These are phyloP conservation scores for Luffa aegyptiaca DNA, from an alignment of 306 rosid genomes.

Conservation along the genomic window DNA sequence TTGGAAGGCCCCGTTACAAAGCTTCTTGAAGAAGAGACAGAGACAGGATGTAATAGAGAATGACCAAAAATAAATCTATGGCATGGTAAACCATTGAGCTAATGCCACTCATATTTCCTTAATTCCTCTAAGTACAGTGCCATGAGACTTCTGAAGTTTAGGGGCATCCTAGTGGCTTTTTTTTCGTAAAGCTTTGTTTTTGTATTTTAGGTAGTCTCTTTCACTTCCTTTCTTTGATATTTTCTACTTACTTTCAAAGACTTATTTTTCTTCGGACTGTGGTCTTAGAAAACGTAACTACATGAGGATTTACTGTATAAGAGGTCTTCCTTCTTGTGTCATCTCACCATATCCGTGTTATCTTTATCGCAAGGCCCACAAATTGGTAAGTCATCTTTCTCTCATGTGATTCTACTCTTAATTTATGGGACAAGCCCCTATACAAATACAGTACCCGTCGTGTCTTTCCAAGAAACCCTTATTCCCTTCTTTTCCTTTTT, in stretches of 20 bases:
- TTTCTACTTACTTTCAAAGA: background rate
- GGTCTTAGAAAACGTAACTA: background rate
- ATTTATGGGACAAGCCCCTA: background rate
- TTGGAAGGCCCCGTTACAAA: background rate
- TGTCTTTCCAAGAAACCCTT: background rate
- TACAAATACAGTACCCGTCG: background rate
- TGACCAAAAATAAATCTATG: background rate
- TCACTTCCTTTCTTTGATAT: background rate
- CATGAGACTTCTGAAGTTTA: background rate
- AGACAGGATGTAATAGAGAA: background rate
- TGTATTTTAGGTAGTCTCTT: background rate
- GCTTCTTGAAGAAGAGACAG: background rate
- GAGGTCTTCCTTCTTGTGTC: background rate
- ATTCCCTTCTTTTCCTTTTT: background rate
- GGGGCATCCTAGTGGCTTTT: background rate
- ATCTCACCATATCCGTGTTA: background rate
- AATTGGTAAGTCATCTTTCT: background rate
- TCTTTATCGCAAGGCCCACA: background rate
- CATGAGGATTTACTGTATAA: background rate
- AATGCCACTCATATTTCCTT: background rate
- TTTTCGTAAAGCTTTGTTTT: background rate
- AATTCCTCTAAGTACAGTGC: background rate
- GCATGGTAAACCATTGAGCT: background rate
- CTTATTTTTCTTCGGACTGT: background rate
- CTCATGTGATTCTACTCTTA: background rate